Evolutionary conservation across 1,284 basidiomycete genomes (phyloP).

Genomic region (Fomitopsis betulina): DNA sequence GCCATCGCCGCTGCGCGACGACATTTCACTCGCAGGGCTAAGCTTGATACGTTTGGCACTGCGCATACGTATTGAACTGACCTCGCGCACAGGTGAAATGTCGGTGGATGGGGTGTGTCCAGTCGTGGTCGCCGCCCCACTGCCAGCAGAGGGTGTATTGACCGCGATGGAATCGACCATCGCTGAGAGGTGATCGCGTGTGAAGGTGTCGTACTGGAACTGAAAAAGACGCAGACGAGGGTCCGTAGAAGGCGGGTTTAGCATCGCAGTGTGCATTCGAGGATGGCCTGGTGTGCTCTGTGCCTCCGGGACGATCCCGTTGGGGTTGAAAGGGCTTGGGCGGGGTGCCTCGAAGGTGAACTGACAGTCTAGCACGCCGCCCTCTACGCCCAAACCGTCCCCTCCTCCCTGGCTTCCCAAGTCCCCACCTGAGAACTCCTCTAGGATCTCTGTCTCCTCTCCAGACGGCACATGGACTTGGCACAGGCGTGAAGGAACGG

Average conservation of each 20-base stretch:
- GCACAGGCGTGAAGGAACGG: conserved; percentile 32
- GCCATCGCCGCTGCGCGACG: conserved; percentile 41
- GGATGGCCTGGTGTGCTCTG: conserved; percentile 52
- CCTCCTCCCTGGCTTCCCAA: conserved; percentile 5
- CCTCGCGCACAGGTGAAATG: conserved; percentile 27
- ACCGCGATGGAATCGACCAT: conserved; percentile 87
- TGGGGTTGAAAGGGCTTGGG: conserved; percentile 33
- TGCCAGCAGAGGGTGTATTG: conserved; percentile 62
- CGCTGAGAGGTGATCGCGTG: conserved; percentile 85
- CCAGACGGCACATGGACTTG: conserved; percentile 24
- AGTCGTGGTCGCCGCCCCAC: conserved; percentile 31
- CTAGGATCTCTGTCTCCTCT: conserved; percentile 9
- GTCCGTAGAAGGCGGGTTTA: conserved; percentile 50
- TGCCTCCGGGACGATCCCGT: conserved; percentile 25
- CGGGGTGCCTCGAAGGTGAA: conserved; percentile 74
- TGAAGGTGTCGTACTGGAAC: conserved; percentile 91
- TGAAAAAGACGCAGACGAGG: conserved; percentile 83
- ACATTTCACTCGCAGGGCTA: conserved; percentile 52
- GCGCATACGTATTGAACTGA: conserved; percentile 49
- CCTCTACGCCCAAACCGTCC: conserved; percentile 15
- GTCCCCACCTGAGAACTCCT: neutral
- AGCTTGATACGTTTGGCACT: conserved; percentile 76
- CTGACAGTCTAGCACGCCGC: conserved; percentile 41
- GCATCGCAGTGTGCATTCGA: conserved; percentile 14
- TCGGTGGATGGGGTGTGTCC: conserved; percentile 22